Base-by-base conservation (phyloP, 352 stramenopile species). In the Globisporangium cystogenes region DNA sequence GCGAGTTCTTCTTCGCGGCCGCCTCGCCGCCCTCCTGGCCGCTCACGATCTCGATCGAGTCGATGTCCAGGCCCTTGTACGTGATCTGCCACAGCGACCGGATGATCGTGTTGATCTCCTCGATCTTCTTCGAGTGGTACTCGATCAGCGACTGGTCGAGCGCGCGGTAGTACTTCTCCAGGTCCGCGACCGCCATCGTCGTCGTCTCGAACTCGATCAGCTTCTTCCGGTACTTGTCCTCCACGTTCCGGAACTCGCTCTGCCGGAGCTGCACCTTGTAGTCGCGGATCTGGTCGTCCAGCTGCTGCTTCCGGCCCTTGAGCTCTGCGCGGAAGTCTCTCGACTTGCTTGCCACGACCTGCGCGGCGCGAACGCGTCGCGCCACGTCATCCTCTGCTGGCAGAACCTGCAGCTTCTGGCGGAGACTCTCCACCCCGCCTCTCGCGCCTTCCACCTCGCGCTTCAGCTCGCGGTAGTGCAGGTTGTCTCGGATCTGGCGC, bases 91-190 rank as follows among this genome's bases (percentile, higher is more conserved):
- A 99, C 16, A 99, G 69, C 48, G 98, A 96, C 24, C 86, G 78
- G 61, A 99, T 99, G 53, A 98, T 98, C 35, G 96, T 97, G 76
- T 99, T 99, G 68, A 99, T 99, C 59, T 99, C 96, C 42, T 88
- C 86, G 48, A 99, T 98, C 67, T 99, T 99, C 56, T 98, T 96
- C 20, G 83, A 90, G 69, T 99, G 98, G 68, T 98, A 99, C 48
- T 95, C 74, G 41, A 98, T 74, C 23, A 99, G 74, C 4, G 96
- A 97, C 55, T 98, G 88, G 60, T 99, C 97, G 3, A 98, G 80
- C 0, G 86, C 87, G 57, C 89, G 93, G 64, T 96, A 98, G 74
- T 99, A 99, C 37, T 96, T 98, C 55, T 99, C 97, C 18, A 99
- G 62, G 56, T 99, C 98, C 6, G 75, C 74, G 5, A 98, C 94